A percentile compares a stretch with the other conserved stretches of the same genome.
These are phyloP conservation scores for Podaxis pistillaris DNA, from an alignment of 768 basidiomycete genomes.

Conservation along the genomic window DNA sequence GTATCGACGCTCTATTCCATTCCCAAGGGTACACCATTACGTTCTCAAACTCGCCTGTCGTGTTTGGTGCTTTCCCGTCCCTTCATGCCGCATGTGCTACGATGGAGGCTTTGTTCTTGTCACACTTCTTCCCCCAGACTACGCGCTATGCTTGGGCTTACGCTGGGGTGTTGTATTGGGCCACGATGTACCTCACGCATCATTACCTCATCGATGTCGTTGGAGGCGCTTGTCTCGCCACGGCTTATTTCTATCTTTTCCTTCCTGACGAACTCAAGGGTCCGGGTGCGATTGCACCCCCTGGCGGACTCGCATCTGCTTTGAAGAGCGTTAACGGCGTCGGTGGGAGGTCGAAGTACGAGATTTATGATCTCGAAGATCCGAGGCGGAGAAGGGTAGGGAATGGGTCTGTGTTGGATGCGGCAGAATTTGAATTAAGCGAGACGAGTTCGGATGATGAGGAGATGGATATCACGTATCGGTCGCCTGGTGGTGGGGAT, in stretches of 20 bases:
- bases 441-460: slow-evolving; percentile 64
- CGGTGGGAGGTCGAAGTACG: slow-evolving; percentile 52
- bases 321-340: not conserved
- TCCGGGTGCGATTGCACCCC: slow-evolving; percentile 46
- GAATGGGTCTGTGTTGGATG: slow-evolving; percentile 32
- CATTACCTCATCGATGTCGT: slow-evolving; percentile 99
- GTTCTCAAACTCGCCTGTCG: slow-evolving; percentile 87
- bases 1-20: slow-evolving; percentile 89
- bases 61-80: slow-evolving; percentile 96
- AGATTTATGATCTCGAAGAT: slow-evolving; percentile 73
- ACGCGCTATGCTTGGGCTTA: slow-evolving; percentile 77
- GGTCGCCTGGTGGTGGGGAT: slow-evolving; percentile 53
- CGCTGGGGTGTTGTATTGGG: slow-evolving; percentile 88
- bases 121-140: slow-evolving; percentile 88
- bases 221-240: slow-evolving; percentile 88
- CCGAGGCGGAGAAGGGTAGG: slow-evolving; percentile 35
- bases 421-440: slow-evolving; percentile 54
- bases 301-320: slow-evolving; percentile 22
- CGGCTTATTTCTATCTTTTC: slow-evolving; percentile 82
- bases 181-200: slow-evolving; percentile 97
- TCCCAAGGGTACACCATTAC: slow-evolving; percentile 69
- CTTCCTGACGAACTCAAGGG: slow-evolving; percentile 80
- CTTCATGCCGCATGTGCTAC: slow-evolving; percentile 91
- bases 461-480: slow-evolving; percentile 66
- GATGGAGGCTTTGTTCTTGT: slow-evolving; percentile 88